Base-by-base conservation (phyloP, 441 rosid genomes). In the Rhodomyrtus psidioides region DNA sequence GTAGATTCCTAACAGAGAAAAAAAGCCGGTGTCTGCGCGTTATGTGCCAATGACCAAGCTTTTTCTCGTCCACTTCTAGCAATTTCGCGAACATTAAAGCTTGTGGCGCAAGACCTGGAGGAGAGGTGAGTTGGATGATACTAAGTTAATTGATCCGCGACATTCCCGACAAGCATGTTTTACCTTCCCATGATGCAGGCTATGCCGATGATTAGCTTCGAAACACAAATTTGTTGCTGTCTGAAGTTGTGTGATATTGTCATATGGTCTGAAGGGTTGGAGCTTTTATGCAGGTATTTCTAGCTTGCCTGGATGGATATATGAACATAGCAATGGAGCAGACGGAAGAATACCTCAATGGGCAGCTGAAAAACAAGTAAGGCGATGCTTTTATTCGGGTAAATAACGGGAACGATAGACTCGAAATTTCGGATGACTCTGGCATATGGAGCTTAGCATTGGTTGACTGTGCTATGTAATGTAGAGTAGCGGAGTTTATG, bases 291-390 rank as follows among this genome's bases (percentile, higher is more conserved):
- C 6, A 30, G 76, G 76, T 9, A 65, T 30, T 30, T n/a, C 91
- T 96, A 84, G 94, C 99, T 23, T 96, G 99, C 87, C 93, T 96
- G 42, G 99, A 97, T 91, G 99, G 98, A 46, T 95, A 94, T 86
- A 96, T 96, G 98, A 96, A 95, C 84, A 94, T 95, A 79, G 98
- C 98, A 9, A 97, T 96, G 99, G 99, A 95, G 85, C 97, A 96
- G 87, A 95, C 96, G 0, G 98, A 94, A 83, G 97, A 95, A 88
- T 93, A 95, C 13, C 94, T 95, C 23, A 94, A 95, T 59, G 97
- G 97, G 10, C 99, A 95, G 90, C 89, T 95, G 51, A 95, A 96
- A 87, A 94, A 94, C 82, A 96, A 96, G 87, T 95, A 94, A 4
- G 99, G 99, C 0, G 97, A 96, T 34, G 97, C 98, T 87, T 96